Evolutionary conservation across 257 asterid genomes (phyloP).

Genomic region (Penstemon davidsonii): DNA sequence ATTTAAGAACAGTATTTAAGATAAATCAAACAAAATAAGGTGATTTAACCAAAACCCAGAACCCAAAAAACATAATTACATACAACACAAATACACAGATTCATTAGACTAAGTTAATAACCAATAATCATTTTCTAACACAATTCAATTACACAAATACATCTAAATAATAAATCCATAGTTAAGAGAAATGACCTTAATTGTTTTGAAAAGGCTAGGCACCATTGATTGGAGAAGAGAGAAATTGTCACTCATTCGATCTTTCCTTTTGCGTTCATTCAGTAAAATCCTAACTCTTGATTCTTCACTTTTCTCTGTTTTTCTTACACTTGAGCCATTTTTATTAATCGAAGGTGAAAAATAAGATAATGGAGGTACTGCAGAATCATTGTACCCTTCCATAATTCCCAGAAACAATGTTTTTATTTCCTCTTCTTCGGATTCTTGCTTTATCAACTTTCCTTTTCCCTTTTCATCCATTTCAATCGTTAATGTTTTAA

Average conservation of each 20-base stretch:
- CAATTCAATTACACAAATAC: neutral
- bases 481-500: slow-evolving; percentile 13
- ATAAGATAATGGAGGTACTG: slow-evolving; percentile 48
- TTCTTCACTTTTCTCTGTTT: slow-evolving; percentile 25
- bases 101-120: neutral
- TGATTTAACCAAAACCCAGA: neutral
- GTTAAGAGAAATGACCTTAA: slow-evolving; percentile 44
- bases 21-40: neutral
- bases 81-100: neutral
- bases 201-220: slow-evolving; percentile 39
- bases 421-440: slow-evolving; percentile 46
- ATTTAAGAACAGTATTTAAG: neutral
- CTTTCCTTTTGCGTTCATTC: slow-evolving; percentile 43
- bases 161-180: neutral
- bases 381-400: slow-evolving; percentile 54
- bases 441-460: slow-evolving; percentile 5
- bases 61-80: neutral
- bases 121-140: neutral
- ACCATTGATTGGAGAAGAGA: slow-evolving; percentile 57
- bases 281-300: neutral
- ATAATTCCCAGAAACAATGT: slow-evolving; percentile 48
- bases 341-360: slow-evolving; percentile 25
- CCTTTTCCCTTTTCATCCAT: slow-evolving; percentile 26
- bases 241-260: slow-evolving; percentile 38
- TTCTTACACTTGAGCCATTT: slow-evolving; percentile 20